phyloP scores from a whole-genome alignment of 257 asterid species.

The Penstemon newberryi region DNA sequence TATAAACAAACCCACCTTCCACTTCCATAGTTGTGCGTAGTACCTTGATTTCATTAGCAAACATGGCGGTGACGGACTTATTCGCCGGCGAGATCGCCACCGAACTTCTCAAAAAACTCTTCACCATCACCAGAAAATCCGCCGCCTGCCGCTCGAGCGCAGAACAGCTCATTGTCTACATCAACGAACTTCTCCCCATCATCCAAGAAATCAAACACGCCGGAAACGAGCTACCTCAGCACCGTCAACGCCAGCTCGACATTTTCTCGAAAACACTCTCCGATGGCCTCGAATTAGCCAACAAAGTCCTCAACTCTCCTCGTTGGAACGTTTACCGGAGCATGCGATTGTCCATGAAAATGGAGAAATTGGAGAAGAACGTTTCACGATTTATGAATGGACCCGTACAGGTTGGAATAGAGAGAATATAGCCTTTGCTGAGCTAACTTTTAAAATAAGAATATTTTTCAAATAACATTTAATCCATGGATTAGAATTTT shows the following conservation, averaged over 20 bases:
- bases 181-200: slow-evolving; percentile 61
- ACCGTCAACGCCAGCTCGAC: slow-evolving; percentile 86
- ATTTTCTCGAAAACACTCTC: slow-evolving; percentile 54
- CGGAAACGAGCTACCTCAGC: slow-evolving; percentile 76
- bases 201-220: slow-evolving; percentile 75
- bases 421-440: no score
- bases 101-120: slow-evolving; percentile 72
- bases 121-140: slow-evolving; percentile 51
- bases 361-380: slow-evolving; percentile 78
- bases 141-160: slow-evolving; percentile 70
- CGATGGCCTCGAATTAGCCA: slow-evolving; percentile 63
- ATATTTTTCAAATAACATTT: no score
- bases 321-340: slow-evolving; percentile 82
- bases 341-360: slow-evolving; percentile 55
- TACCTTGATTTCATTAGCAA: slow-evolving; percentile 5
- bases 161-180: slow-evolving; percentile 52
- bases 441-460: no score
- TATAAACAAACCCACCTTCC: not conserved
- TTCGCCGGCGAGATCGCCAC: slow-evolving; percentile 91
- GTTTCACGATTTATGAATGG: slow-evolving; percentile 64
- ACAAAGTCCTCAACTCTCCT: slow-evolving; percentile 55
- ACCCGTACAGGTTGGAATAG: slow-evolving; percentile 31
- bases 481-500: no score
- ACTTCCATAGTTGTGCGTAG: not conserved
- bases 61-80: slow-evolving; percentile 82